Conservation (phyloP, 1,139 yeast species). For the Magnusiomyces ingens region DNA sequence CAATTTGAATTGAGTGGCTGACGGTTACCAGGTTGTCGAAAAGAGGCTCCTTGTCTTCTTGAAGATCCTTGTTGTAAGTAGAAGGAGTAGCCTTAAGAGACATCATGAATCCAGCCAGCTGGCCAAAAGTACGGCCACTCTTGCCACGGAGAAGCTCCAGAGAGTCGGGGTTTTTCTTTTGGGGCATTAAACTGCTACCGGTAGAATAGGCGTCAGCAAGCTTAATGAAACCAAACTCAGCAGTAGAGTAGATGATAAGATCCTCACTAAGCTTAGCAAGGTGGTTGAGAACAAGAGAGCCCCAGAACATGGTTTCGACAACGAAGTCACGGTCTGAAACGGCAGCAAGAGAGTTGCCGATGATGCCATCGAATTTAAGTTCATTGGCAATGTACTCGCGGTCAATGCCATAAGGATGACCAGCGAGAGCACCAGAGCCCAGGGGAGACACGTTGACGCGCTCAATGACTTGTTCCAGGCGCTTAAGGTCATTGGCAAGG, state of each 20-base stretch:
- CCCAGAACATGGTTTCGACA: slow-evolving; percentile 95
- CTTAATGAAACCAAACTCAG: slow-evolving; percentile 90
- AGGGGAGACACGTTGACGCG: slow-evolving; percentile 86
- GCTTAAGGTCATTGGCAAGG: slow-evolving; percentile 80
- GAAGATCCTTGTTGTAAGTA: slow-evolving; percentile 96
- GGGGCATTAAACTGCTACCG: slow-evolving; percentile 98
- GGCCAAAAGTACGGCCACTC: slow-evolving; percentile 95
- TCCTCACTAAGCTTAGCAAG: slow-evolving; percentile 92
- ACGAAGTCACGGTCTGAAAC: slow-evolving; percentile 97
- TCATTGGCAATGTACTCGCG: slow-evolving; percentile 78
- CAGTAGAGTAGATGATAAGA: slow-evolving; percentile 89
- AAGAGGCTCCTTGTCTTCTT: slow-evolving; percentile 96
- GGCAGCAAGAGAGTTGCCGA: slow-evolving; percentile 92
- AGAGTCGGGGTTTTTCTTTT: slow-evolving; percentile 96
- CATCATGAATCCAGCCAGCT: slow-evolving; percentile 92
- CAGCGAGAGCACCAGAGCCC: slow-evolving; percentile 97
- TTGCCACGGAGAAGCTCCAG: slow-evolving; percentile 92
- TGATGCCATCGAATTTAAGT: slow-evolving; percentile 73
- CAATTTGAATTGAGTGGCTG: slow-evolving; percentile 86
- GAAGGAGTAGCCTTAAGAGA: slow-evolving; percentile 93
- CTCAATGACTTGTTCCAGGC: slow-evolving; percentile 70
- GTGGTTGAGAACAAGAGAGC: slow-evolving; percentile 91
- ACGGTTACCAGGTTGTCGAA: slow-evolving; percentile 87
- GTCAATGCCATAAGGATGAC: slow-evolving; percentile 97
- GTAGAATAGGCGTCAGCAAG: slow-evolving; percentile 97